Evolutionary conservation across 495 filamentous ascomycete species (phyloP).

Genomic region (Hamigera avellanea): DNA sequence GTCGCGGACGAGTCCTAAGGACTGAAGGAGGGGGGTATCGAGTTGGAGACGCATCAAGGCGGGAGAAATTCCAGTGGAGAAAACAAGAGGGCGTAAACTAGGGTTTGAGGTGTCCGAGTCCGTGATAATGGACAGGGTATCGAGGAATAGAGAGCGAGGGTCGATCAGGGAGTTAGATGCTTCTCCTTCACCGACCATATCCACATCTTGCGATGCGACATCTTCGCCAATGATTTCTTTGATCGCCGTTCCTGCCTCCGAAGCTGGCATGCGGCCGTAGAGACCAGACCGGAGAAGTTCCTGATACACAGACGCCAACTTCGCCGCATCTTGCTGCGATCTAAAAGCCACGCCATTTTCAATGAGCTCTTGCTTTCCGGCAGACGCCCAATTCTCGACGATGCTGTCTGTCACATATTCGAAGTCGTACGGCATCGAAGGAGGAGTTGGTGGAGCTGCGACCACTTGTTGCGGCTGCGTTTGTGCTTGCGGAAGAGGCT

Average conservation of each 20-base stretch:
- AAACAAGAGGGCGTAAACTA: conserved; percentile 42
- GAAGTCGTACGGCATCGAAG: conserved; percentile 36
- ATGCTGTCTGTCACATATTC: conserved; percentile 42
- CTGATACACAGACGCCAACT: conserved; percentile 64
- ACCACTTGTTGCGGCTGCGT: conserved; percentile 9
- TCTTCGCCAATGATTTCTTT: conserved; percentile 60
- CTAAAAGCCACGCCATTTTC: conserved; percentile 39
- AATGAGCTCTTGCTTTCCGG: conserved; percentile 34
- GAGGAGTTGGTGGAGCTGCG: conserved; percentile 10
- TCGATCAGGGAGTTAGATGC: conserved; percentile 35
- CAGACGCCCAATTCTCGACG: conserved; percentile 37
- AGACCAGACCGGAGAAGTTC: conserved; percentile 68
- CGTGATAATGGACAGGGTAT: conserved; percentile 64
- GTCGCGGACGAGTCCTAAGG: conserved; percentile 67
- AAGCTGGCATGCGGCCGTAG: conserved; percentile 51
- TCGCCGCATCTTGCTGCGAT: conserved; percentile 50
- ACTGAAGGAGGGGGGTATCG: conserved; percentile 62
- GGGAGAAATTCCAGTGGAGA: conserved; percentile 59
- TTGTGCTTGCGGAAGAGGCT: conserved; percentile 8
- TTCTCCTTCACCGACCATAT: conserved; percentile 21
- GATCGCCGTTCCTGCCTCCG: conserved; percentile 59
- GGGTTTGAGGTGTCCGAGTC: conserved; percentile 45
- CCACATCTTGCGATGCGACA: conserved; percentile 27
- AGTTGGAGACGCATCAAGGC: conserved; percentile 67
- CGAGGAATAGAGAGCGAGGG: conserved; percentile 62